Percentiles rank a stretch among this genome's conserved stretches.
These are phyloP conservation scores for Pseudogymnoascus sp. DNA, from an alignment of 2,329 filamentous ascomycete genomes.

Conservation along the genomic window DNA sequence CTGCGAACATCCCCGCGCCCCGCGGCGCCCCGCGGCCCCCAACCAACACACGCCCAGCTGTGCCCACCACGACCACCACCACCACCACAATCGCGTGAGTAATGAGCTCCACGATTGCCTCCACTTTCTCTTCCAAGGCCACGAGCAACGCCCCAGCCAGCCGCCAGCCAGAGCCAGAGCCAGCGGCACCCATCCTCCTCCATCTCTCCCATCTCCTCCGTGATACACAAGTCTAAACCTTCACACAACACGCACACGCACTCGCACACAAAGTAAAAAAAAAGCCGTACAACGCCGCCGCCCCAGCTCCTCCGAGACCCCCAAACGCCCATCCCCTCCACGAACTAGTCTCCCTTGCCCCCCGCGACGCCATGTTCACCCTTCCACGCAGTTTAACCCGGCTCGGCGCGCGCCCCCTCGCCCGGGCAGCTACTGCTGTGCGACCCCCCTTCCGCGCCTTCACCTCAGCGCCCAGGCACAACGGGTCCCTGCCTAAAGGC, in stretches of 20 bases:
- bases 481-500: neutral
- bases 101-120: neutral
- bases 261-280: neutral
- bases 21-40: no score
- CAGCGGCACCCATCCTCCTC: neutral
- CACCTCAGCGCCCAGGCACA: neutral
- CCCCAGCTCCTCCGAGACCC: neutral
- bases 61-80: neutral
- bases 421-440: neutral
- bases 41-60: neutral
- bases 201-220: neutral
- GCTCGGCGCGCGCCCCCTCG: neutral
- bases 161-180: neutral
- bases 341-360: neutral
- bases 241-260: neutral
- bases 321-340: neutral
- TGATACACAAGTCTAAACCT: neutral
- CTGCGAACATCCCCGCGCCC: neutral
- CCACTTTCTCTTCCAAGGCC: neutral
- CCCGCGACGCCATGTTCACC: neutral
- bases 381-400: conserved; percentile 2
- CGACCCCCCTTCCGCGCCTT: neutral
- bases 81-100: no score
- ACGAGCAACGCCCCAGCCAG: neutral
- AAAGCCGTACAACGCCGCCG: neutral